These are phyloP conservation scores for Eremothecium cymbalariae DNA, from an alignment of 1,139 yeast species.

Conservation along the genomic window DNA sequence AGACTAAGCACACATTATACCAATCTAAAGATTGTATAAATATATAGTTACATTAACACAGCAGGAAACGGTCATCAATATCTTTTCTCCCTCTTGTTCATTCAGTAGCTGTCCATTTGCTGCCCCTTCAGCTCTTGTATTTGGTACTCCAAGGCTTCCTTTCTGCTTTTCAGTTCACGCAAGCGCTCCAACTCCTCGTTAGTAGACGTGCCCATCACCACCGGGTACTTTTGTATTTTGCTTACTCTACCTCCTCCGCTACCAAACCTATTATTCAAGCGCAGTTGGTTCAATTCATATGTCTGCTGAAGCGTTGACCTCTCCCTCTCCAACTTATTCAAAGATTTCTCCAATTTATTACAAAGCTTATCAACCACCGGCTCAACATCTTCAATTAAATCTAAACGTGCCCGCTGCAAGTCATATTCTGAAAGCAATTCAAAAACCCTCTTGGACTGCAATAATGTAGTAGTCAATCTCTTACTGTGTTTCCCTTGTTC, in stretches of 20 bases:
- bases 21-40: conserved; percentile 24
- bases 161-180: conserved; percentile 32
- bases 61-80: too few relatives aligned
- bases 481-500: conserved; percentile 17
- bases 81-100: conserved; percentile 1
- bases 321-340: conserved; percentile 33
- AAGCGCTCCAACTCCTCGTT: conserved; percentile 34
- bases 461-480: conserved; percentile 20
- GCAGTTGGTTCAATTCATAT: conserved; percentile 31
- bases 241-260: conserved; percentile 16
- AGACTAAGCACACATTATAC: conserved; percentile 32
- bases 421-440: conserved; percentile 36
- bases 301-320: conserved; percentile 30
- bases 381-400: conserved; percentile 32
- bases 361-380: conserved; percentile 34
- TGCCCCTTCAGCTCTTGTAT: conserved; percentile 29
- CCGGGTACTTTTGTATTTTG: conserved; percentile 20
- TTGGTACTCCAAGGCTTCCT: conserved; percentile 31
- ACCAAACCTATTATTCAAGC: conserved; percentile 22
- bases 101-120: conserved; percentile 13
- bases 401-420: conserved; percentile 32
- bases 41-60: too few relatives aligned
- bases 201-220: conserved; percentile 30
- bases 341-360: conserved; percentile 33
- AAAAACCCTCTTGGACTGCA: conserved; percentile 30